Evolutionary conservation across 352 stramenopile species (phyloP).

Genomic region (Pythium insidiosum): DNA sequence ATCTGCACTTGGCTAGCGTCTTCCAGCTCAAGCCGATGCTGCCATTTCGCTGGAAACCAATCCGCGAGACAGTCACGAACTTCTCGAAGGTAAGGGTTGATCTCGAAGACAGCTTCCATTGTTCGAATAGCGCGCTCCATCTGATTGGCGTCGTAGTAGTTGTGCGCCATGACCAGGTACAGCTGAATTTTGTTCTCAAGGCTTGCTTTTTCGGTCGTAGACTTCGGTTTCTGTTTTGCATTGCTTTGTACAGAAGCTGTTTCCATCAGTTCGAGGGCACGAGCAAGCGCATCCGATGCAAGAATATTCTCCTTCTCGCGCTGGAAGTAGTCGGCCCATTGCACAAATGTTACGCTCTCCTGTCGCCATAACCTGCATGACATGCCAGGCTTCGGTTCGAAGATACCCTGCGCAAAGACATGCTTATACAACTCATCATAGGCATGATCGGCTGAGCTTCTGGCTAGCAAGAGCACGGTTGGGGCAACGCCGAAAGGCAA

Average conservation of each 20-base stretch:
- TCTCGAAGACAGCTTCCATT: slow-evolving; percentile 57
- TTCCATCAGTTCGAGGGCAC: slow-evolving; percentile 43
- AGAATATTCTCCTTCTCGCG: slow-evolving; percentile 30
- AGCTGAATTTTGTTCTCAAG: slow-evolving; percentile 22
- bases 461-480: slow-evolving; percentile 10
- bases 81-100: slow-evolving; percentile 47
- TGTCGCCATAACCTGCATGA: slow-evolving; percentile 30
- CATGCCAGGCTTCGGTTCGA: slow-evolving; percentile 5
- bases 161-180: slow-evolving; percentile 47
- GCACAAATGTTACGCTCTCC: slow-evolving; percentile 33
- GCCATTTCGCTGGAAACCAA: slow-evolving; percentile 73
- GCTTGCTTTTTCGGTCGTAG: slow-evolving; percentile 2
- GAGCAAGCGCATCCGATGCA: slow-evolving; percentile 38
- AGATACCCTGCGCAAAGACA: slow-evolving; percentile 1
- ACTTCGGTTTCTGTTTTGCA: slow-evolving; percentile 1
- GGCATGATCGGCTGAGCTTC: slow-evolving; percentile 25
- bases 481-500: slow-evolving; percentile 1
- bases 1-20: slow-evolving; percentile 64
- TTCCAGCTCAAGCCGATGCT: slow-evolving; percentile 60
- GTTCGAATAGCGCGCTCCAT: slow-evolving; percentile 69
- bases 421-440: slow-evolving; percentile 43
- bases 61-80: slow-evolving; percentile 33
- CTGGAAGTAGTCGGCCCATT: slow-evolving; percentile 43
- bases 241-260: neutral
- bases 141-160: slow-evolving; percentile 68